Evolutionary conservation across 2,329 filamentous ascomycete genomes (phyloP), one percentile per base, ranked within the genome.

Genomic region (Parastagonospora nodorum): DNA sequence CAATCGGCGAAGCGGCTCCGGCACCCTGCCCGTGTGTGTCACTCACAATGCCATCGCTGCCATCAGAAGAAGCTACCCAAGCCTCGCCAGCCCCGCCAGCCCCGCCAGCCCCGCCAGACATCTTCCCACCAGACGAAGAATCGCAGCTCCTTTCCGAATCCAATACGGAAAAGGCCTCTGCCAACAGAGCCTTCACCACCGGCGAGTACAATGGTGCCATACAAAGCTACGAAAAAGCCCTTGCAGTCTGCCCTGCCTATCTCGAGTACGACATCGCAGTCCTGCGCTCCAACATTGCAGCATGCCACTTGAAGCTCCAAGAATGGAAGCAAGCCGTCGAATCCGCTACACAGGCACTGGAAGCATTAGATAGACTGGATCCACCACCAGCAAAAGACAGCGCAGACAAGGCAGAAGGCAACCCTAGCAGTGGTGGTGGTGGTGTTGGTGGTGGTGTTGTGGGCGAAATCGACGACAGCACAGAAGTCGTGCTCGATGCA

Each of bases 181-280:
- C 91, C 11, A 97, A 97, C 69, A 74, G 82, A 5, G 82, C 92
- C n/a, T 97, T 97, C 75, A 79, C 82, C 1, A 82, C 84, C 2
- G 83, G 84, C 36, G 84, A 86, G 55, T 94, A 88, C 74, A 83
- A 87, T 48, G 85, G 88, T 55, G 93, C 93, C 35, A 87, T 97
- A 55, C 83, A 86, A 60, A 88, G 84, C 53, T 97, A 97, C 75
- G 88, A 92, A 65, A 84, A 88, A 59, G 92, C 94, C 16, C 80
- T 95, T 2, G 81, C 85, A 10, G 83, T 86, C 7, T 92, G 90
- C 65, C 93, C 93, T 2, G 87, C 85, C 58, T 95, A 96, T 70
- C 83, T 96, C 24, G 86, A 93, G 70, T 96, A 90, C 75, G 91
- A 96, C 62, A 81, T 93, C 55, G 91, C 92, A 24, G 90, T 97